These are phyloP conservation scores for Trametes maxima DNA, from an alignment of 768 basidiomycete genomes.

Conservation along the genomic window DNA sequence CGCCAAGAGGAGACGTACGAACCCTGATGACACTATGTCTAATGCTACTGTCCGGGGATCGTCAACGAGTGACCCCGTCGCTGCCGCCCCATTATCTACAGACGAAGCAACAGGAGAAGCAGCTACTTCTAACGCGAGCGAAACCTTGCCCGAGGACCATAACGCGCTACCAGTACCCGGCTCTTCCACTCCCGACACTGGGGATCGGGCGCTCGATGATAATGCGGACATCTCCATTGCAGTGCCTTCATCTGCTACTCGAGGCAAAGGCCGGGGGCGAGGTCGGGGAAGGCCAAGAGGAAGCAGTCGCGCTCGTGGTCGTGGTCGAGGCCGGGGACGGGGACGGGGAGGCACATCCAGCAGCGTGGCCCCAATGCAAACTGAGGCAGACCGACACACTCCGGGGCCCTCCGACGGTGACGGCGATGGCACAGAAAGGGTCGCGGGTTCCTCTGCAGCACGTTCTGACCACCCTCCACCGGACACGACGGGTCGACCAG, in stretches of 20 bases:
- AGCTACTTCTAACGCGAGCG: not conserved
- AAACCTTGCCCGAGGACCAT: not conserved
- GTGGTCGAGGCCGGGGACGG: not conserved
- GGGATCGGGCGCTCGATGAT: not conserved
- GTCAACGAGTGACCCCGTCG: too few relatives aligned
- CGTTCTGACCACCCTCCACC: too few relatives aligned
- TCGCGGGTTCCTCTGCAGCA: not conserved
- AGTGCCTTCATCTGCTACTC: not conserved
- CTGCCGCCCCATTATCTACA: not conserved
- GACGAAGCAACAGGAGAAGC: not conserved
- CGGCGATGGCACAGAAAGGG: not conserved
- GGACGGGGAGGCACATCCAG: not conserved
- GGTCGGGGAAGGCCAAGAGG: not conserved
- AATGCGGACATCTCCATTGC: not conserved
- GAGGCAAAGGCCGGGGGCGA: not conserved
- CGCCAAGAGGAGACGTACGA: slow-evolving; percentile 1
- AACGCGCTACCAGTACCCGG: too few relatives aligned
- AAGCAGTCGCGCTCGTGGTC: not conserved
- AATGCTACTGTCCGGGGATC: too few relatives aligned
- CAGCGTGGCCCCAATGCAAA: not conserved
- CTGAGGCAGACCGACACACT: not conserved
- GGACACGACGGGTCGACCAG: not conserved
- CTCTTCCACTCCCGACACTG: not conserved
- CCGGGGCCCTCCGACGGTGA: not conserved
- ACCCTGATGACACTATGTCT: not conserved